Conservation (phyloP, 495 filamentous ascomycete species). For the Apiosordaria backusii region DNA sequence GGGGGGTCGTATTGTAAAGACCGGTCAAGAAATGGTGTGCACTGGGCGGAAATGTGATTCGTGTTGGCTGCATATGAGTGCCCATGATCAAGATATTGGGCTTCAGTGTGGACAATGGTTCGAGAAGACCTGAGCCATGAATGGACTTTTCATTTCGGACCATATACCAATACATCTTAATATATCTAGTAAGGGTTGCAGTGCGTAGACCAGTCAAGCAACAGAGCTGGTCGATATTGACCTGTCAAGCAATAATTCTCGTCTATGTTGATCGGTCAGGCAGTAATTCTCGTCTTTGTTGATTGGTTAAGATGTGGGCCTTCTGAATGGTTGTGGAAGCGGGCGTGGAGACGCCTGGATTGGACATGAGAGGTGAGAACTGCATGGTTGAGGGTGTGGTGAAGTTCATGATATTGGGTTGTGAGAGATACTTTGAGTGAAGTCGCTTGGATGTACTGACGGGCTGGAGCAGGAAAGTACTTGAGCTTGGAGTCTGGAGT, state of each 20-base stretch:
- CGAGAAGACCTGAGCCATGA: no score
- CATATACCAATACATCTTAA: no score
- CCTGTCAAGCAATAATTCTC: no score
- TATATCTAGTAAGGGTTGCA: no score
- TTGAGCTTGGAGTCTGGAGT: background rate
- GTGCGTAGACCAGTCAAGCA: background rate
- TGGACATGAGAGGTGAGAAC: background rate
- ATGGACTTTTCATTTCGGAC: no score
- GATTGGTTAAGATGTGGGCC: background rate
- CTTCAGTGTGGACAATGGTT: no score
- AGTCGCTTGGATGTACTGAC: background rate
- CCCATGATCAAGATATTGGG: no score
- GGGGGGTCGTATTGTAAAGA: no score
- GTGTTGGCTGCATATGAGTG: no score
- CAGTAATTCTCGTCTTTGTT: background rate
- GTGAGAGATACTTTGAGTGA: background rate
- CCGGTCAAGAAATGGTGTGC: no score
- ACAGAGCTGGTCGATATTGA: background rate
- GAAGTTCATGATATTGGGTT: background rate
- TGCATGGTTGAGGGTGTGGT: background rate
- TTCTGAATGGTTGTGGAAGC: background rate
- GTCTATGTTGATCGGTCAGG: no score
- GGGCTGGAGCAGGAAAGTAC: background rate
- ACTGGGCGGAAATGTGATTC: no score
- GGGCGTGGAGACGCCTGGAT: background rate